Evolutionary conservation across 371 early-diverging fungal species (phyloP), one percentile per base, ranked within the genome.

Genomic region (Rhizopus sp.): DNA sequence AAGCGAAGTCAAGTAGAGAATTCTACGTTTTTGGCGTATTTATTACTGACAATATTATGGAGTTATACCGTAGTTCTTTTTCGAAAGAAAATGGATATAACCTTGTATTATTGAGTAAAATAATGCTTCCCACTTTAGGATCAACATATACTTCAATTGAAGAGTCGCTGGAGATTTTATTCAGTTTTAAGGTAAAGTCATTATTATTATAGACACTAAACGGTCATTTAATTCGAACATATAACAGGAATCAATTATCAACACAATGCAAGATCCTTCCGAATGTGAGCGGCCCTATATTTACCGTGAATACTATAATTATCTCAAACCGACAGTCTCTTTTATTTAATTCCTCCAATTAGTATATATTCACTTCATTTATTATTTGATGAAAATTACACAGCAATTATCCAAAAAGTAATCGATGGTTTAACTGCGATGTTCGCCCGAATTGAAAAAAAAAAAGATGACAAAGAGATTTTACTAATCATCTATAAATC

Each of bases 211-310:
- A 50, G 23, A 39, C 39, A 42, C 38, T 39, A 38, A 58, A 39
- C 53, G 50, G 53, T 41, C 41, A 60, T 48, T 41, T 54, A 59
- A 60, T 49, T 49, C 16, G 49, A 54, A 60, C 33, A 50, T 38
- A 55, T 42, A 61, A 50, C 17, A 50, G 61, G 61, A 41, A 42
- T 44, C 44, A 50, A 61, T 61, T 16, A 42, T 55, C 41, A 51
- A 50, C 42, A 55, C 61, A 61, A 40, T 50, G 34, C 61, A 55
- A 55, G 31, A 55, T 50, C n/a, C 55, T 45, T 61, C 55, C 15
- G 51, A 55, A 61, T 55, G 10, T 50, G 55, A 61, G n/a, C 51
- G 15, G 55, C 61, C 61, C 41, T 61, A 61, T 55, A 61, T 61
- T 50, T 61, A 61, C 46, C 55, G 32, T 50, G 49, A 50, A 50